Percentiles rank a stretch among this genome's conserved stretches.
phyloP scores from a whole-genome alignment of 352 stramenopile species.

The Phytophthora idaei region DNA sequence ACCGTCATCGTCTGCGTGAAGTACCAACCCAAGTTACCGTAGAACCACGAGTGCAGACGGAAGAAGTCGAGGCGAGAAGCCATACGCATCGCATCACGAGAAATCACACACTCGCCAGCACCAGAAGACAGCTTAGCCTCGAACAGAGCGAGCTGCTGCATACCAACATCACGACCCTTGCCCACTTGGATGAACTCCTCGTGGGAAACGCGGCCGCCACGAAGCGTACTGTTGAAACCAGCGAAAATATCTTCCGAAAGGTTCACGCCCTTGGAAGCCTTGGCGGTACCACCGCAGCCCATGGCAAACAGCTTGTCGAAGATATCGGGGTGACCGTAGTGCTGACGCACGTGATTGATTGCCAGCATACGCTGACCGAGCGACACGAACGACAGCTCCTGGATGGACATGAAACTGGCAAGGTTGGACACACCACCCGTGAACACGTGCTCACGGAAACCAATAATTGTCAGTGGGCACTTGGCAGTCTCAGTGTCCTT shows the following conservation, averaged over 20 bases:
- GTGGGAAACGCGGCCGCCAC: constrained; percentile 77
- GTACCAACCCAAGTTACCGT: constrained; percentile 99
- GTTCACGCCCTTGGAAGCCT: constrained; percentile 86
- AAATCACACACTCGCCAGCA: constrained; percentile 97
- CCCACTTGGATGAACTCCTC: constrained; percentile 91
- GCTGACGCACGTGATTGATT: constrained; percentile 75
- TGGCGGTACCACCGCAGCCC: constrained; percentile 78
- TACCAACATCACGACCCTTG: constrained; percentile 99
- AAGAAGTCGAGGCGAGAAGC: constrained; percentile 97
- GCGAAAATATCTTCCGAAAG: constrained; percentile 92
- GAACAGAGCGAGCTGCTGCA: constrained; percentile 98
- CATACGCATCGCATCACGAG: constrained; percentile 96
- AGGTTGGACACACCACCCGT: constrained; percentile 85
- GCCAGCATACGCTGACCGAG: constrained; percentile 87
- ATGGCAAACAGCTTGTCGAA: constrained; percentile 90
- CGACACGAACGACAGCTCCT: constrained; percentile 87
- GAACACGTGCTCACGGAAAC: constrained; percentile 89
- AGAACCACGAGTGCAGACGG: constrained; percentile 98
- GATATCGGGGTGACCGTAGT: constrained; percentile 90
- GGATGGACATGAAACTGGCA: constrained; percentile 89
- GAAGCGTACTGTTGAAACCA: constrained; percentile 85
- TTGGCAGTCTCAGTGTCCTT: constrained; percentile 76
- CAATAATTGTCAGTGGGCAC: constrained; percentile 81
- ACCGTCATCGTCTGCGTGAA: constrained; percentile 98
- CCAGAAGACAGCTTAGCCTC: constrained; percentile 98